Conservation (phyloP, 805 yeast genomes). For the Pachysolen tannophilus region DNA sequence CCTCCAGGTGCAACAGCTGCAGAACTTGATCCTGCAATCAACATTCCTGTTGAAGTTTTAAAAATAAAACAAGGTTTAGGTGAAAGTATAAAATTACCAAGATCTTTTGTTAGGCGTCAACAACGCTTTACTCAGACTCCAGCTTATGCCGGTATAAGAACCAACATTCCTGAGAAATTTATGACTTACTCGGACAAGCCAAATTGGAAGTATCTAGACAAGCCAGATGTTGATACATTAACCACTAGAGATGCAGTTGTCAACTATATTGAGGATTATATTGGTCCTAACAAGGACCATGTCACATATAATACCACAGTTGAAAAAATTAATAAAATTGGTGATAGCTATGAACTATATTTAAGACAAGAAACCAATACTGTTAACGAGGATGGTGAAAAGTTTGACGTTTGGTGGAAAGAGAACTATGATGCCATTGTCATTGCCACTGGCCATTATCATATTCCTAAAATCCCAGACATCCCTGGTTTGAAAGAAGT, state of each 20-base stretch:
- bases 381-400: slow-evolving; percentile 13
- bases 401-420: slow-evolving; percentile 28
- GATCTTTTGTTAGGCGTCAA: neutral
- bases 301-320: slow-evolving; percentile 27
- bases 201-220: slow-evolving; percentile 23
- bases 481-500: slow-evolving; percentile 28
- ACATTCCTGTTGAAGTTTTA: slow-evolving; percentile 4
- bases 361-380: slow-evolving; percentile 20
- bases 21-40: slow-evolving; percentile 20
- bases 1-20: slow-evolving; percentile 19
- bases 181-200: slow-evolving; percentile 37
- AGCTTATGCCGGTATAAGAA: slow-evolving; percentile 21
- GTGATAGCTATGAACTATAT: slow-evolving; percentile 21
- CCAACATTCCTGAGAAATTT: slow-evolving; percentile 34
- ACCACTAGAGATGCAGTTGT: slow-evolving; percentile 21
- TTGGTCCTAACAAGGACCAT: slow-evolving; percentile 17
- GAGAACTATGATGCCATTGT: slow-evolving; percentile 29
- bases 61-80: neutral
- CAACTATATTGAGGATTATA: slow-evolving; percentile 24
- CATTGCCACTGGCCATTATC: slow-evolving; percentile 36
- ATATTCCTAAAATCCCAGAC: slow-evolving; percentile 29
- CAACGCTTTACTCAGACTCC: slow-evolving; percentile 24
- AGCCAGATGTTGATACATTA: slow-evolving; percentile 14
- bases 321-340: slow-evolving; percentile 25
- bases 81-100: neutral